Percentiles rank a stretch among this genome's conserved stretches.
phyloP scores from a whole-genome alignment of 1,139 yeast genomes.

The Lodderomyces parapsilosis region DNA sequence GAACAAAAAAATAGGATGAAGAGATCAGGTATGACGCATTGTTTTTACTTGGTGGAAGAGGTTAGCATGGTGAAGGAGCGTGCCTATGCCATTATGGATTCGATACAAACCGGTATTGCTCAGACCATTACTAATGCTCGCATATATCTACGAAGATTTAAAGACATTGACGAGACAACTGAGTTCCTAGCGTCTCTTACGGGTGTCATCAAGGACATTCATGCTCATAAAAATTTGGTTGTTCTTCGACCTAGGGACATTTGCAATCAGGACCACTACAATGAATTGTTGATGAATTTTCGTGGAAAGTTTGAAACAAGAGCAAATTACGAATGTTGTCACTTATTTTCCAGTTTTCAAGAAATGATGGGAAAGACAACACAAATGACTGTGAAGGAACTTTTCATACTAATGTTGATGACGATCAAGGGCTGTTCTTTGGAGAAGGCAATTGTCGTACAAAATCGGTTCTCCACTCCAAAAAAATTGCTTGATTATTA shows the following conservation, averaged over 20 bases:
- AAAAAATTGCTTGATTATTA: conserved; percentile 41
- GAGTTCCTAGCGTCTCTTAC: conserved; percentile 62
- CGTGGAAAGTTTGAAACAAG: conserved; percentile 39
- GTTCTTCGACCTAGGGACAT: conserved; percentile 53
- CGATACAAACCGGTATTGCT: conserved; percentile 76
- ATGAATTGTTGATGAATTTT: conserved; percentile 37
- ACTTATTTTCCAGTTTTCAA: conserved; percentile 64
- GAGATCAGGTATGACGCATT: conserved; percentile 64
- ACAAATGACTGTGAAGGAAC: conserved; percentile 70
- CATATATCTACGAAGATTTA: conserved; percentile 69
- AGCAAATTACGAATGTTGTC: conserved; percentile 50
- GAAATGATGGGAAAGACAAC: conserved; percentile 69
- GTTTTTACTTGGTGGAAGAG: conserved; percentile 84
- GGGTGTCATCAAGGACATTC: conserved; percentile 41
- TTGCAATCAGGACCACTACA: conserved; percentile 54
- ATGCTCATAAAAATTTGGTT: conserved; percentile 31
- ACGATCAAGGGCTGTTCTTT: conserved; percentile 76
- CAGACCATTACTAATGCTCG: conserved; percentile 65
- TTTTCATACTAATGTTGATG: conserved; percentile 76
- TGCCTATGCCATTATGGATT: conserved; percentile 50
- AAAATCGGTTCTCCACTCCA: conserved; percentile 66
- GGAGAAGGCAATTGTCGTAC: conserved; percentile 82
- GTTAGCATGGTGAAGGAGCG: conserved; percentile 31
- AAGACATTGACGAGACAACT: conserved; percentile 73
- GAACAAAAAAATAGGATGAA: conserved; percentile 82